These are phyloP conservation scores for Monocercomonoides exilis DNA, from an alignment of 78 protist genomes.

Conservation along the genomic window DNA sequence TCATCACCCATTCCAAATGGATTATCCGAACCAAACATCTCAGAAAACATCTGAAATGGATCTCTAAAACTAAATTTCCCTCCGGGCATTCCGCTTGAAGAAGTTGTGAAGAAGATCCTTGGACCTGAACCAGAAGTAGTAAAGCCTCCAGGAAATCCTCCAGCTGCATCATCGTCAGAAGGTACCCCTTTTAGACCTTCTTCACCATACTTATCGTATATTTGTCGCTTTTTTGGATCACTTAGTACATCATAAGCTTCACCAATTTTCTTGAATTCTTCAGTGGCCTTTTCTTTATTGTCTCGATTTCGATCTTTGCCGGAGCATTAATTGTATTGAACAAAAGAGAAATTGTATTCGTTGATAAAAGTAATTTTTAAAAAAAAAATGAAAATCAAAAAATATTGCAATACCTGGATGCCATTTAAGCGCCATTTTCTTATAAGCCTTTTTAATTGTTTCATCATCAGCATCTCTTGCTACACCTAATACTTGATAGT, in stretches of 20 bases:
- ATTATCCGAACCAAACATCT: background rate
- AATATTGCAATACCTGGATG: too few relatives aligned
- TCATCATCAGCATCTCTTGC: too few relatives aligned
- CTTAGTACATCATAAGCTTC: conserved; percentile 77
- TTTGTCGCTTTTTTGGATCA: conserved; percentile 67
- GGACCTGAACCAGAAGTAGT: too few relatives aligned
- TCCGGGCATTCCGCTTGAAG: background rate
- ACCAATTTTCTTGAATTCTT: conserved; percentile 73
- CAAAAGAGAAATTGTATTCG: too few relatives aligned
- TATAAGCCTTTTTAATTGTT: too few relatives aligned
- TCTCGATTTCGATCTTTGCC: background rate
- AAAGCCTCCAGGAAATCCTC: conserved; percentile 4
- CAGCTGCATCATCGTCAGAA: conserved; percentile 39
- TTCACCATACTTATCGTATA: conserved; percentile 81
- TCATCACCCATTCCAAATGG: background rate
- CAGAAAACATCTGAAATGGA: background rate
- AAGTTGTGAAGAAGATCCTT: background rate
- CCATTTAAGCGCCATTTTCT: too few relatives aligned
- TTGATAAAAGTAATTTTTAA: too few relatives aligned
- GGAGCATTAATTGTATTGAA: too few relatives aligned
- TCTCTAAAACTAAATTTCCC: background rate
- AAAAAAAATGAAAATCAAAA: too few relatives aligned
- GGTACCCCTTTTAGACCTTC: conserved; percentile 72
- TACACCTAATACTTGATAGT: too few relatives aligned
- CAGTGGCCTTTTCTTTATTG: background rate